Percentiles rank a stretch among this genome's conserved stretches.
Evolutionary conservation across 1,139 yeast genomes (phyloP).

Genomic region (Magnusiomyces suaveolens): DNA sequence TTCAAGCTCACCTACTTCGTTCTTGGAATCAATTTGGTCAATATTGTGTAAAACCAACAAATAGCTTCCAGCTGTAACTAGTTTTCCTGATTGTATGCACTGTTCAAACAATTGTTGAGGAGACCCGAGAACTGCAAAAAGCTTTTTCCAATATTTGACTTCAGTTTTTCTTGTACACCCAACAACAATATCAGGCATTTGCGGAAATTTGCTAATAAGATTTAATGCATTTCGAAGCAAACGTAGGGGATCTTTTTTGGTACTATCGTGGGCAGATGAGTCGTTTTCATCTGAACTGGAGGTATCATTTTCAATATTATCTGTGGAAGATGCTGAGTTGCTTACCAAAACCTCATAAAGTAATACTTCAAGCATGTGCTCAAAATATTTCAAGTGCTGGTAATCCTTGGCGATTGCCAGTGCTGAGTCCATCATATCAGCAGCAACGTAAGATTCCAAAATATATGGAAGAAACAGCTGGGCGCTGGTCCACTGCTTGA

Average conservation of each 20-base stretch:
- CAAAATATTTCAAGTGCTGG: constrained; percentile 38
- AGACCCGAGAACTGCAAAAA: constrained; percentile 39
- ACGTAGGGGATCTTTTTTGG: constrained; percentile 1
- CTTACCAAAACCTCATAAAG: constrained; percentile 34
- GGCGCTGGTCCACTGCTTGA: constrained; percentile 30
- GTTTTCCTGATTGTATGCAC: constrained; percentile 30
- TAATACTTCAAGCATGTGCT: constrained; percentile 41
- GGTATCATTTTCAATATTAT: background rate
- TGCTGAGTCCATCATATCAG: constrained; percentile 25
- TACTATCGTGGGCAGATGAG: no score
- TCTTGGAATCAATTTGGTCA: constrained; percentile 16
- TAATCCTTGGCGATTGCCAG: constrained; percentile 33
- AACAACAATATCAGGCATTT: constrained; percentile 41
- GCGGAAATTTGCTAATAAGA: constrained; percentile 30
- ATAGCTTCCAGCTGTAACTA: constrained; percentile 37
- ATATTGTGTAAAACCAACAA: constrained; percentile 32
- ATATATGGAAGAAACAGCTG: constrained; percentile 33
- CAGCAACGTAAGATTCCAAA: constrained; percentile 27
- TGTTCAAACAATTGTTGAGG: constrained; percentile 34
- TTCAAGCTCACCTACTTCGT: constrained; percentile 16
- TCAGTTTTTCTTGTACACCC: constrained; percentile 61
- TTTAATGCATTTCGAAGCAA: constrained; percentile 21
- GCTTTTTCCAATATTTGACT: constrained; percentile 47
- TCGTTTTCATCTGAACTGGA: no score
- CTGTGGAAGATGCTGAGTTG: constrained; percentile 8